Base-by-base conservation (phyloP, 345 rosid genomes). In the Durio zibethinus region DNA sequence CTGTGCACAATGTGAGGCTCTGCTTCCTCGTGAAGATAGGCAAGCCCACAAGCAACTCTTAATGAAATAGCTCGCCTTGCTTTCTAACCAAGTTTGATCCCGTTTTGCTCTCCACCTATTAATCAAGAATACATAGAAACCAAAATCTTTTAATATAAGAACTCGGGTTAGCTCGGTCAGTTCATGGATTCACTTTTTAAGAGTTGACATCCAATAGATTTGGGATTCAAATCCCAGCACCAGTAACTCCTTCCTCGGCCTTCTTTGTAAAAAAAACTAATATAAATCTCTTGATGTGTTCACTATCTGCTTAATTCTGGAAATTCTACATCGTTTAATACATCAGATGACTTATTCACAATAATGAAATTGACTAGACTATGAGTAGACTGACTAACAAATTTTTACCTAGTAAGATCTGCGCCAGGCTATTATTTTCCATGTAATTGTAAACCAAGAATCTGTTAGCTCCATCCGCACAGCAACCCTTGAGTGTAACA, bases 11-110 rank as follows among this genome's bases (percentile, higher is more conserved):
- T 83, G 65, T 38, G 81, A 4, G 92, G 94, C 43, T 81, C 7
- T 35, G 82, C 85, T 72, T 83, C 91, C 74, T 89, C 90, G n/a
- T 90, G 92, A 16, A 90, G 85, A 82, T 90, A 80, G 4, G 83
- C 89, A 42, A 90, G 80, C 29, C 86, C 94, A 20, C 83, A 73
- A 8, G 92, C 90, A 36, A 90, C 80, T 65, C 92, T 92, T 1
- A 90, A 6, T 5, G 85, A 75, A 31, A 90, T 87, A 14, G 64
- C 60, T 67, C 82, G 25, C 78, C 92, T 84, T 18, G 66, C 68
- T 76, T 84, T 83, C 94, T 90, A 89, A 3, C 67, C 78, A 20
- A 89, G 83, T 79, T 82, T 87, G 80, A 31, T 75, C 79, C 89
- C 83, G 43, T 27, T 87, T 56, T 85, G 71, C 79, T 81, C 89